Conservation (phyloP, 257 asterid genomes). For the Solanum chilense region DNA sequence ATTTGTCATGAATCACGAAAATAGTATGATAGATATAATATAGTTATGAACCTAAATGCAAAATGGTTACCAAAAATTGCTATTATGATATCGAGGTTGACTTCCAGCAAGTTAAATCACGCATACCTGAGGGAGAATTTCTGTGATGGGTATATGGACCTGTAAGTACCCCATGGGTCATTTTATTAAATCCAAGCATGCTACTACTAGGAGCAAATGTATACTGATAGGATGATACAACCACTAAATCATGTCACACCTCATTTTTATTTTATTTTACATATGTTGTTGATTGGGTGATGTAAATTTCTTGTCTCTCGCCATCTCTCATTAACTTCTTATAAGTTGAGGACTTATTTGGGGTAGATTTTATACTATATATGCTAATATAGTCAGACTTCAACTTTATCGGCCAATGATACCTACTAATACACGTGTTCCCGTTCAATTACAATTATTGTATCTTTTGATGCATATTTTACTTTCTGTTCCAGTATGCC, state of each 20-base stretch:
- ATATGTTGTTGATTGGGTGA: not conserved
- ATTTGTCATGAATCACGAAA: not conserved
- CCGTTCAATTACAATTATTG: too few relatives aligned
- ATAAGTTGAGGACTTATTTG: not conserved
- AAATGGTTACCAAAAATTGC: not conserved
- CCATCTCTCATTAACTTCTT: not conserved
- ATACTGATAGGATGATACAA: not conserved
- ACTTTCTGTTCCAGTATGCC: too few relatives aligned
- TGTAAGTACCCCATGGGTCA: not conserved
- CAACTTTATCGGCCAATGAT: too few relatives aligned
- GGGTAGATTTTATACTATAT: not conserved
- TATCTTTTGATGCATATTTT: too few relatives aligned
- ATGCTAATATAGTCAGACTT: not conserved
- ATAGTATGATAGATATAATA: not conserved
- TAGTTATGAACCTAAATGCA: too few relatives aligned
- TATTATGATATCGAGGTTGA: not conserved
- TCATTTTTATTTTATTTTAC: too few relatives aligned
- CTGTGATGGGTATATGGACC: not conserved
- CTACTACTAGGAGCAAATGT: not conserved
- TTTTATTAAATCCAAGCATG: not conserved
- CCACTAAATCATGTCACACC: not conserved
- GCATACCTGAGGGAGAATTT: not conserved
- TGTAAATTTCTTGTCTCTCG: not conserved
- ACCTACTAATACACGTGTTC: too few relatives aligned
- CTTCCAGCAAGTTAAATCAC: not conserved